phyloP scores from a whole-genome alignment of 2,329 filamentous ascomycete species.

The Sphaerostilbella broomeana region DNA sequence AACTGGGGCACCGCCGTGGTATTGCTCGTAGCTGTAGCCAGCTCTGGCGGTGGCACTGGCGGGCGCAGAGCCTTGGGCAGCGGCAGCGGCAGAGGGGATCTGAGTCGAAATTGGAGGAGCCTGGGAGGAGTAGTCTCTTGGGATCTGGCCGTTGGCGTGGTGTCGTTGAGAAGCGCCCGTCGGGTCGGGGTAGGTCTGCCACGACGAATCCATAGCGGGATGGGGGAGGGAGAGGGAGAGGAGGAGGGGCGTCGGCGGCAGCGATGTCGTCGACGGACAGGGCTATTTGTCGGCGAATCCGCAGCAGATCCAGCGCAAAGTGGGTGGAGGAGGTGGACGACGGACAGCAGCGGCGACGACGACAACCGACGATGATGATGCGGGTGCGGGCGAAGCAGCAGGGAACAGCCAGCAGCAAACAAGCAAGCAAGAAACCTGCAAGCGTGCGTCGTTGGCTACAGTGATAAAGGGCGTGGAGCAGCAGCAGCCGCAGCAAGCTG shows the following conservation, averaged over 20 bases:
- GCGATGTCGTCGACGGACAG: conserved; percentile 1
- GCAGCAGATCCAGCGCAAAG: not conserved
- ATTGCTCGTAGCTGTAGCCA: conserved; percentile 51
- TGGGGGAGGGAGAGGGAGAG: conserved; percentile 13
- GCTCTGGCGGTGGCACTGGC: not conserved
- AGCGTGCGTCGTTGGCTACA: no score
- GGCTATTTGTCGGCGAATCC: not conserved
- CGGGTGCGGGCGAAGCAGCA: not conserved
- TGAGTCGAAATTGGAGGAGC: conserved; percentile 21
- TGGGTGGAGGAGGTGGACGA: not conserved
- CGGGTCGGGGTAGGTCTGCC: conserved; percentile 63
- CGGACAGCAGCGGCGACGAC: no score
- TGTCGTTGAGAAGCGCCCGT: conserved; percentile 58
- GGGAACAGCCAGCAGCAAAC: no score
- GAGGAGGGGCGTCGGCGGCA: conserved; percentile 13
- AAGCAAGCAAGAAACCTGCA: not conserved
- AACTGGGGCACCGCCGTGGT: conserved; percentile 41
- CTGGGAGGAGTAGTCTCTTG: conserved; percentile 40
- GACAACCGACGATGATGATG: no score
- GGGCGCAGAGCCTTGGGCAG: conserved; percentile 11
- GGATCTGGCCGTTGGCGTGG: conserved; percentile 44
- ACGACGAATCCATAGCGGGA: conserved; percentile 47
- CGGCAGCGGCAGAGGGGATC: conserved; percentile 19
- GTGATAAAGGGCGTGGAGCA: no score
- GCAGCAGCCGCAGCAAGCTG: conserved; percentile 1